Percentiles rank a stretch among this genome's conserved stretches.
Conservation (phyloP, 768 basidiomycete species). For the Suillus subaureus region DNA sequence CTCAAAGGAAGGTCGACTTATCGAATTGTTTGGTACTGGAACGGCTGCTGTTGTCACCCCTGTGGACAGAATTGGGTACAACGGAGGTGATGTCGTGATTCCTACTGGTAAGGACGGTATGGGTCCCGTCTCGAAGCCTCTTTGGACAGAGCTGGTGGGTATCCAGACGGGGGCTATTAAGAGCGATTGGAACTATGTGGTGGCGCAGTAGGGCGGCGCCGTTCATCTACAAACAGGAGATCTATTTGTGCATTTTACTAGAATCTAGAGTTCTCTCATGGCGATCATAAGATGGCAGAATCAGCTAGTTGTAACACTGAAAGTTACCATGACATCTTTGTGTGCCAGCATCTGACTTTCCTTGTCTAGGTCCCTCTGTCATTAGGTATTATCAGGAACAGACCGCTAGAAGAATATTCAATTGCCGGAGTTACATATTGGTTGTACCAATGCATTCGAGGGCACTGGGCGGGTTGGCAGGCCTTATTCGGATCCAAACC, state of each 20-base stretch:
- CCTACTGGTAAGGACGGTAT: slow-evolving; percentile 71
- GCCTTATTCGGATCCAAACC: background rate
- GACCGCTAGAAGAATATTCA: background rate
- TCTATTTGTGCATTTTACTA: background rate
- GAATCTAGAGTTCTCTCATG: background rate
- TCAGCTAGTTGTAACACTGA: background rate
- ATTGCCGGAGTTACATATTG: background rate
- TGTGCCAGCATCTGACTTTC: background rate
- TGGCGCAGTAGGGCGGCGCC: slow-evolving; percentile 27
- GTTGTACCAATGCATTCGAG: background rate
- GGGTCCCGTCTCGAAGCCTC: slow-evolving; percentile 61
- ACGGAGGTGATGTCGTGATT: slow-evolving; percentile 53
- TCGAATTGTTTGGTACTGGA: slow-evolving; percentile 54
- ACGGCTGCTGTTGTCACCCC: slow-evolving; percentile 57
- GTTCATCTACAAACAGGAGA: background rate
- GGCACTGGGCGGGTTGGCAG: background rate
- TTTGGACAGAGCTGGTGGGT: slow-evolving; percentile 51
- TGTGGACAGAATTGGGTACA: slow-evolving; percentile 58
- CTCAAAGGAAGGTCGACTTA: slow-evolving; percentile 40
- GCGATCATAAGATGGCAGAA: background rate
- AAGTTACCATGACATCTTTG: background rate
- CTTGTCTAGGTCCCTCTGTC: background rate
- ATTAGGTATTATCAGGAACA: background rate
- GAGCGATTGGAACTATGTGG: slow-evolving; percentile 79
- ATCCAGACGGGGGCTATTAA: slow-evolving; percentile 78